Evolutionary conservation across 495 filamentous ascomycete genomes (phyloP).

Genomic region (Xylaria bambusicola): DNA sequence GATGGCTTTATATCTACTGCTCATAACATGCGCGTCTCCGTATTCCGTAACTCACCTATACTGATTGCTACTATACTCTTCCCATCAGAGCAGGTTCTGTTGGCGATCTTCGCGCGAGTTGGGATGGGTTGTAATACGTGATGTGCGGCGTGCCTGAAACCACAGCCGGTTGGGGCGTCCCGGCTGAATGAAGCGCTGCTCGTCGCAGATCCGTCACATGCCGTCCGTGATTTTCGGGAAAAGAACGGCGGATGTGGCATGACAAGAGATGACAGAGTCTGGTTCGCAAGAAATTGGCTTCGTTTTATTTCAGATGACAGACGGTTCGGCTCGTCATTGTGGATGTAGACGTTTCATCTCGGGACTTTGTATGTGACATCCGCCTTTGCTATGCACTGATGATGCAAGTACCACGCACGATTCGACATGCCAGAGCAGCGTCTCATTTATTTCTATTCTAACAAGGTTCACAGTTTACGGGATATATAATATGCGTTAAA

Average conservation of each 20-base stretch:
- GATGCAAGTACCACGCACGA: too few species aligned
- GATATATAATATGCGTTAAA: background rate
- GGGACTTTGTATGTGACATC: background rate
- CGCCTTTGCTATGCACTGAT: too few species aligned
- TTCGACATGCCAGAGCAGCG: too few species aligned
- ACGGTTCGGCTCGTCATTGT: conserved; percentile 2
- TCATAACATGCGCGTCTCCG: background rate
- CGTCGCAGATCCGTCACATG: conserved; percentile 16
- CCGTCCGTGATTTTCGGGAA: background rate
- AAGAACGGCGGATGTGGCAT: conserved; percentile 2
- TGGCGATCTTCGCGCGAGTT: background rate
- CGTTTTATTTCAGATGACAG: conserved; percentile 7
- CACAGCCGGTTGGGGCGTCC: conserved; percentile 8
- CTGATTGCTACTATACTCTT: too few species aligned
- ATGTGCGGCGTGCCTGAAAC: conserved; percentile 10
- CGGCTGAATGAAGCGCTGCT: background rate
- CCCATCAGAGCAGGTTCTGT: background rate
- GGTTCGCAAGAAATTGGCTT: background rate
- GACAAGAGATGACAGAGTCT: too few species aligned
- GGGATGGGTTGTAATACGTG: background rate
- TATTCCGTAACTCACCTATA: background rate
- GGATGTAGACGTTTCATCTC: conserved; percentile 4
- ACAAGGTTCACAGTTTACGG: too few species aligned
- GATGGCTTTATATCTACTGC: conserved; percentile 1
- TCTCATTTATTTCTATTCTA: too few species aligned